These are phyloP conservation scores for Hyphopichia buzzinii DNA, from an alignment of 1,139 yeast species.

Conservation along the genomic window DNA sequence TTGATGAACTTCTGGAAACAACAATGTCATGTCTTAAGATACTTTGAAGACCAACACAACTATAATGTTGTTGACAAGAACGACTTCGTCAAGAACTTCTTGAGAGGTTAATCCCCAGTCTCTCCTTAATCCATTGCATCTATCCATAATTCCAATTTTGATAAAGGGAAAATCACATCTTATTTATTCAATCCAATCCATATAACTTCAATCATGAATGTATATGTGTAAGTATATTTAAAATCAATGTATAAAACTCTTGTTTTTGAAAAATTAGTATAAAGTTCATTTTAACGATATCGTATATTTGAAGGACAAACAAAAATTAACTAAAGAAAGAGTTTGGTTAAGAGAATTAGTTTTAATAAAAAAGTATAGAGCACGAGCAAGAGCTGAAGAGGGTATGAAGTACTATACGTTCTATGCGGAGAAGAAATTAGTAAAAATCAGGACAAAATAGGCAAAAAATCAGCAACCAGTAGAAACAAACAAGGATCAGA, in stretches of 20 bases:
- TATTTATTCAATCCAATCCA: background rate
- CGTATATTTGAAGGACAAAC: background rate
- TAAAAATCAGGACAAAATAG: background rate
- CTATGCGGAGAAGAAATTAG: background rate
- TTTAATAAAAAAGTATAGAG: background rate
- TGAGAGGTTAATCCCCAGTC: constrained; percentile 47
- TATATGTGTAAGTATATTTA: background rate
- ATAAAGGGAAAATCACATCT: background rate
- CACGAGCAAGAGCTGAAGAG: background rate
- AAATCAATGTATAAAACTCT: background rate
- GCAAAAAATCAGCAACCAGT: background rate
- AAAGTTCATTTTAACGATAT: too few species aligned
- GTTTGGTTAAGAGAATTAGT: background rate
- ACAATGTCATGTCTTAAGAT: constrained; percentile 80
- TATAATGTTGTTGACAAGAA: constrained; percentile 49
- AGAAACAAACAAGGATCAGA: background rate
- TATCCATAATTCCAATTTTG: background rate
- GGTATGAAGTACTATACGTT: background rate
- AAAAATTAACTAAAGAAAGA: background rate
- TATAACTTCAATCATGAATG: background rate
- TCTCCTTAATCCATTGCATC: background rate
- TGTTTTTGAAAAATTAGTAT: too few species aligned
- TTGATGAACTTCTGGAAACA: constrained; percentile 90
- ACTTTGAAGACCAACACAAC: constrained; percentile 65
- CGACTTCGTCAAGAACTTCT: constrained; percentile 68